phyloP scores from a whole-genome alignment of 169 alveolate species.

The Eimeria necatrix region DNA sequence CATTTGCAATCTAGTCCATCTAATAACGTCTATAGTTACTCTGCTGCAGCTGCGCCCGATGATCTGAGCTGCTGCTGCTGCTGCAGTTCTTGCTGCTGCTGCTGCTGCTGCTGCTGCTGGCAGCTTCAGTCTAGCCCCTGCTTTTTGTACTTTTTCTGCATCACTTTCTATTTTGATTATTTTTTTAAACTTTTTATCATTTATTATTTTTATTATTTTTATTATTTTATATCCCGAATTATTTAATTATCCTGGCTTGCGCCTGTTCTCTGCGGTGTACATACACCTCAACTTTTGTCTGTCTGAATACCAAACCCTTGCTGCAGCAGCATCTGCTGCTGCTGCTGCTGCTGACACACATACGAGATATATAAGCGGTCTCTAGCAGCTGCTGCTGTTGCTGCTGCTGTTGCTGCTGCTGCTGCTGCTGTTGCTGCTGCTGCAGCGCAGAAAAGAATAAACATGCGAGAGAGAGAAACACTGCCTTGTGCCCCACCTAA shows the following conservation, averaged over 20 bases:
- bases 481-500: neutral
- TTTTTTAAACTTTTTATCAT: too few relatives aligned
- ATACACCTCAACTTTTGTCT: too few relatives aligned
- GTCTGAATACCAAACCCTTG: neutral
- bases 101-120: slow-evolving; percentile 4
- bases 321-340: neutral
- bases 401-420: slow-evolving; percentile 17
- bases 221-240: too few relatives aligned
- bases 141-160: too few relatives aligned
- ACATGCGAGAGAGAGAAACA: neutral
- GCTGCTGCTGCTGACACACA: too few relatives aligned
- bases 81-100: neutral
- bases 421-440: slow-evolving; percentile 7
- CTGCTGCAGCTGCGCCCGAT: neutral
- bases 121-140: too few relatives aligned
- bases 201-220: too few relatives aligned
- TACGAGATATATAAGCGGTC: neutral
- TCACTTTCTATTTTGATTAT: too few relatives aligned
- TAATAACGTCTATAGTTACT: too few relatives aligned
- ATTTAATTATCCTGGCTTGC: too few relatives aligned
- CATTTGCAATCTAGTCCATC: too few relatives aligned
- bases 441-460: neutral
- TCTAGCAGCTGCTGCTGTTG: neutral
- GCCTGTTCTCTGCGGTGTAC: too few relatives aligned
- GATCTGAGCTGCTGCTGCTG: neutral